A percentile compares a stretch with the other conserved stretches of the same genome.
Evolutionary conservation across 768 basidiomycete genomes (phyloP).

Genomic region (Suillus placidus): DNA sequence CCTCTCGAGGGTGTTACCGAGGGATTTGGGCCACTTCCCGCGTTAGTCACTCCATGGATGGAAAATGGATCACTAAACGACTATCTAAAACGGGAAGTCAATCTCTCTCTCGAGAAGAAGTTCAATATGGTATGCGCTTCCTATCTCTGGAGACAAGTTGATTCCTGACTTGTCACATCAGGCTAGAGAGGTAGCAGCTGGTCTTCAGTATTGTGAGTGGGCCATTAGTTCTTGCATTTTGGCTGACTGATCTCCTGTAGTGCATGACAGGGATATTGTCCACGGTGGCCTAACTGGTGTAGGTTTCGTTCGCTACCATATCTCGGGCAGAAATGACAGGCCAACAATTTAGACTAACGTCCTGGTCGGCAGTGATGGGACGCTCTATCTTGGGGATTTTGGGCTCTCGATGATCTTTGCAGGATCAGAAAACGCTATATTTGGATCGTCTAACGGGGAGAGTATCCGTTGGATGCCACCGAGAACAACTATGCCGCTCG

Average conservation of each 20-base stretch:
- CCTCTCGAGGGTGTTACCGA: too few species aligned
- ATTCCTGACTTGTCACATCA: not conserved
- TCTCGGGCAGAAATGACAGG: not conserved
- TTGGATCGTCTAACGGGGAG: too few species aligned
- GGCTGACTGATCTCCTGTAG: not conserved
- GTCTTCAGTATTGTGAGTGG: not conserved
- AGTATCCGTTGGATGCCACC: not conserved
- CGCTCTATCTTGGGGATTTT: not conserved
- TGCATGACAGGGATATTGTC: not conserved
- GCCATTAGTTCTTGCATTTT: not conserved
- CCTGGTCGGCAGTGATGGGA: not conserved
- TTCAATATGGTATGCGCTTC: too few species aligned
- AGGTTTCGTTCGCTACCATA: not conserved
- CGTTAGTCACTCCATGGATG: too few species aligned
- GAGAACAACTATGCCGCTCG: too few species aligned
- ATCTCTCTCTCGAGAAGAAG: too few species aligned
- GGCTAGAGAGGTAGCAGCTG: not conserved
- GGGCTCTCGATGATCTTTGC: not conserved
- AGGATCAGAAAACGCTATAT: too few species aligned
- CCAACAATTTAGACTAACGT: not conserved
- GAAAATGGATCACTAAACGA: constrained; percentile 31
- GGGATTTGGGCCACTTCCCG: too few species aligned
- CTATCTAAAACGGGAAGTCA: constrained; percentile 23
- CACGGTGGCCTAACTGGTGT: not conserved
- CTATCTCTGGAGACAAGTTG: too few species aligned